Evolutionary conservation across 768 basidiomycete species (phyloP).

Genomic region (Psilocybe tampanensis): DNA sequence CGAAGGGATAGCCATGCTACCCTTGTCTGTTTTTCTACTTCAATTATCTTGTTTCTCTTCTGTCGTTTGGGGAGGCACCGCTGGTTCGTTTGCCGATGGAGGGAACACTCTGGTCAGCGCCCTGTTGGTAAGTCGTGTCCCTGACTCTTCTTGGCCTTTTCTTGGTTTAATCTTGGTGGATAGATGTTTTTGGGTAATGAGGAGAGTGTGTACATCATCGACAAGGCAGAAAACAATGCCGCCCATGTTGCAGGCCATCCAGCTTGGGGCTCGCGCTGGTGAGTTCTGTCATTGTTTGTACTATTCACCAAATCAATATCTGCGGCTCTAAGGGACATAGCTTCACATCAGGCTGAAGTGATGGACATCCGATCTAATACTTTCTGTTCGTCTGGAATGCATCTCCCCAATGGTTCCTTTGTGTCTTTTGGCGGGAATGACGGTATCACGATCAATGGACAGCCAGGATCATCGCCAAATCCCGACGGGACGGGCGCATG

Average conservation of each 20-base stretch:
- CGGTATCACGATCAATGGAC: conserved; percentile 72
- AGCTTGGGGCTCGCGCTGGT: conserved; percentile 79
- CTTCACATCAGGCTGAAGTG: conserved; percentile 54
- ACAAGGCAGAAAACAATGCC: conserved; percentile 84
- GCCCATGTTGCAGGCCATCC: conserved; percentile 68
- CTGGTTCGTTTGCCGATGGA: conserved; percentile 45
- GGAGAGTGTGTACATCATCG: conserved; percentile 84
- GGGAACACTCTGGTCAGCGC: conserved; percentile 48
- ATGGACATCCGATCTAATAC: conserved; percentile 76
- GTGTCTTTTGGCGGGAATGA: conserved; percentile 78
- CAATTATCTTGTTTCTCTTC: conserved; percentile 25
- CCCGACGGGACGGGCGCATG: conserved; percentile 49
- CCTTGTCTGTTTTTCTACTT: conserved; percentile 36
- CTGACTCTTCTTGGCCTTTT: too few relatives aligned
- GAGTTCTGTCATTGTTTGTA: conserved; percentile 6
- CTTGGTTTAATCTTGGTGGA: not conserved
- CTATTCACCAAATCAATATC: not conserved
- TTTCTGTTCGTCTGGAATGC: conserved; percentile 84
- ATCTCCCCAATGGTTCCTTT: conserved; percentile 78
- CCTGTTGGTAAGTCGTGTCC: conserved; percentile 42
- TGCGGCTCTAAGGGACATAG: conserved; percentile 54
- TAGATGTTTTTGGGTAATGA: conserved; percentile 81
- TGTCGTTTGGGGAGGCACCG: conserved; percentile 29
- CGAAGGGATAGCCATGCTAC: not conserved
- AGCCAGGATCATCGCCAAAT: conserved; percentile 50